These are phyloP conservation scores for Cokeromyces recurvatus DNA, from an alignment of 371 early-diverging fungal genomes.

Conservation along the genomic window DNA sequence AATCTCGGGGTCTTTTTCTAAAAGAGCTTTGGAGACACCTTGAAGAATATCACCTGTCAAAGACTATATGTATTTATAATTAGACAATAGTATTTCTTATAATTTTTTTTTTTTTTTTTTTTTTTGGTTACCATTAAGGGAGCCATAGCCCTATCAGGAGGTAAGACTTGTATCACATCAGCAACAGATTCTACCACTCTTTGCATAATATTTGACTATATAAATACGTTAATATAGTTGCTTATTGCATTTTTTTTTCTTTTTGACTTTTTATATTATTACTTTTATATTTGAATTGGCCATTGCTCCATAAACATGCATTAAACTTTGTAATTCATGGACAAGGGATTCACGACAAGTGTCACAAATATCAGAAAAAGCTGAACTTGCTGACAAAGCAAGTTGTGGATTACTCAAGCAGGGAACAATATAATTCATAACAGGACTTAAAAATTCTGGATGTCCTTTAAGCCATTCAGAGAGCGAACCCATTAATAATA, in stretches of 20 bases:
- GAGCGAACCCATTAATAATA: conserved; percentile 57
- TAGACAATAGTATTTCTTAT: too few relatives aligned
- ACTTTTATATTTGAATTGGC: conserved; percentile 38
- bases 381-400: conserved; percentile 61
- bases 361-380: conserved; percentile 73
- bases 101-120: too few relatives aligned
- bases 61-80: conserved; percentile 20
- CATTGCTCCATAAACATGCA: conserved; percentile 54
- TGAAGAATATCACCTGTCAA: conserved; percentile 43
- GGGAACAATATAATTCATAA: conserved; percentile 64
- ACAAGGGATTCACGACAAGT: conserved; percentile 64
- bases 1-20: conserved; percentile 10
- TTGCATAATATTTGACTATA: conserved; percentile 52
- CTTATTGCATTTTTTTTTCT: too few relatives aligned
- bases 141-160: conserved; percentile 49
- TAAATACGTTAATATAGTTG: conserved; percentile 7
- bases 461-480: conserved; percentile 71
- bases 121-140: conserved; percentile 64
- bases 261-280: too few relatives aligned
- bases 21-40: conserved; percentile 27
- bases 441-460: conserved; percentile 53
- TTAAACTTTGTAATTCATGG: conserved; percentile 54
- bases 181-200: conserved; percentile 71
- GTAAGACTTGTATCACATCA: conserved; percentile 61
- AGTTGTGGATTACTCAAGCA: conserved; percentile 55